A percentile compares a stretch with the other conserved stretches of the same genome.
Evolutionary conservation across 2,329 filamentous ascomycete genomes (phyloP).

Genomic region (Penicillium vulpinum): DNA sequence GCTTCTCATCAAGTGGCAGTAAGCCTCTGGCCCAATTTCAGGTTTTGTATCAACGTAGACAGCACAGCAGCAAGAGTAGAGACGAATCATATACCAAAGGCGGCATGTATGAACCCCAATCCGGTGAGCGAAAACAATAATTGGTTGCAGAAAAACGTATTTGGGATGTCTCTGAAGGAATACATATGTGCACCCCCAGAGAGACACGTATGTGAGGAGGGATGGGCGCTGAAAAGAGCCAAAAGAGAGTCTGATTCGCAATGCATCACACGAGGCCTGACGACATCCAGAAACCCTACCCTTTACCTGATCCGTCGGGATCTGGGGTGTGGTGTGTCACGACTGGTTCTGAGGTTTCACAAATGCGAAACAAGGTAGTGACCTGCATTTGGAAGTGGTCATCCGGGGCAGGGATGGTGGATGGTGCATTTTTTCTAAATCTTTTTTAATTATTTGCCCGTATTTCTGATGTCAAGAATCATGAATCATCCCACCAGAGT

Average conservation of each 20-base stretch:
- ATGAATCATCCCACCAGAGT: background rate
- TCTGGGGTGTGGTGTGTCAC: background rate
- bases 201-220: background rate
- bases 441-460: background rate
- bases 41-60: background rate
- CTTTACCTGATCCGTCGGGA: background rate
- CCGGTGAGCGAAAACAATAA: background rate
- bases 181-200: background rate
- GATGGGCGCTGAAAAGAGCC: background rate
- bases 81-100: background rate
- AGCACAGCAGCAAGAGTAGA: background rate
- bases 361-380: constrained; percentile 9
- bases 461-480: background rate
- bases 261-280: background rate
- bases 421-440: background rate
- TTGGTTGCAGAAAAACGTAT: background rate
- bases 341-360: constrained; percentile 1
- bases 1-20: background rate
- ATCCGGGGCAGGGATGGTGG: background rate
- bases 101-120: background rate
- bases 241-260: background rate
- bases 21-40: background rate
- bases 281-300: background rate
- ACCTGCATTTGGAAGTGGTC: constrained; percentile 7
- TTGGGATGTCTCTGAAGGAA: background rate